Percentiles rank a stretch among this genome's conserved stretches.
Evolutionary conservation across 345 rosid species (phyloP).

Genomic region (Brassica juncea): DNA sequence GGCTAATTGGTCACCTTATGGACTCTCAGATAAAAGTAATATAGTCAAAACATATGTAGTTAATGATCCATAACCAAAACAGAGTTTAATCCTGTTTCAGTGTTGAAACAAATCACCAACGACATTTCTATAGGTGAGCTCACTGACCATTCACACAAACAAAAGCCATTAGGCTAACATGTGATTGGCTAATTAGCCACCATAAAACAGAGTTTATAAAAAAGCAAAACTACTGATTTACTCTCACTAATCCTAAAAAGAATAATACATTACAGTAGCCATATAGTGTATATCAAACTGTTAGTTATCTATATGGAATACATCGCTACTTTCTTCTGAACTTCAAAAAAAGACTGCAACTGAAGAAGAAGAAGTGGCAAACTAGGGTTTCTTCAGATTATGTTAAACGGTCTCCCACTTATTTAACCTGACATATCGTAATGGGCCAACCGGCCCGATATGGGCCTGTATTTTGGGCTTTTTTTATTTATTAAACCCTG

Average conservation of each 20-base stretch:
- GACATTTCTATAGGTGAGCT: conserved; percentile 46
- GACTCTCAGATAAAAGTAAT: neutral
- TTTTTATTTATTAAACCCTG: conserved; percentile 15
- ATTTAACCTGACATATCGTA: neutral
- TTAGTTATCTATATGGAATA: neutral
- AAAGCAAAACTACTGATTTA: neutral
- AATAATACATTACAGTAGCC: neutral
- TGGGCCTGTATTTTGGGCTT: neutral
- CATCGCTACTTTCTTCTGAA: conserved; percentile 21
- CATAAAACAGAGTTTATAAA: neutral
- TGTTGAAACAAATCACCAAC: conserved; percentile 27
- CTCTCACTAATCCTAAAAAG: neutral
- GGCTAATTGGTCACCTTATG: conserved; percentile 46
- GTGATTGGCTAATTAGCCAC: conserved; percentile 59
- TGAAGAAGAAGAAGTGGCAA: neutral
- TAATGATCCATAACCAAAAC: conserved; percentile 43
- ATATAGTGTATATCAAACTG: conserved; percentile 40
- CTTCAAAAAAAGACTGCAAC: neutral
- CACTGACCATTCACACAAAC: conserved; percentile 66
- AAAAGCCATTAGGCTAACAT: conserved; percentile 34
- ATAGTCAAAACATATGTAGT: conserved; percentile 30
- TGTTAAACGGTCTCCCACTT: neutral
- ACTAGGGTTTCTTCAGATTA: conserved; percentile 26
- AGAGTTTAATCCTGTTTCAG: conserved; percentile 16
- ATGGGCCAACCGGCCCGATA: neutral